These are phyloP conservation scores for Cyathus striatus DNA, from an alignment of 768 basidiomycete species.

Conservation along the genomic window DNA sequence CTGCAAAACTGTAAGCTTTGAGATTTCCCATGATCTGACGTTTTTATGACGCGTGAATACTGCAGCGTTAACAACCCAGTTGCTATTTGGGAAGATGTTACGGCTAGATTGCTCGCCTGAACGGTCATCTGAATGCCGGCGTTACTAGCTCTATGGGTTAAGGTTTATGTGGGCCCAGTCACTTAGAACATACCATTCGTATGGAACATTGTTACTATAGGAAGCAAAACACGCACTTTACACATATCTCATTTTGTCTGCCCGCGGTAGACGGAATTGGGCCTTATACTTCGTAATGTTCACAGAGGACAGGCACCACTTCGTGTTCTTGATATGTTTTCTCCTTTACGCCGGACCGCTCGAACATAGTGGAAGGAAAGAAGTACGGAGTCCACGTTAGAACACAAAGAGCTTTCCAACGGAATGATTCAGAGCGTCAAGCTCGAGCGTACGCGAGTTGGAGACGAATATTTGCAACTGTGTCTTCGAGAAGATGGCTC, in stretches of 20 bases:
- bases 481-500: no score
- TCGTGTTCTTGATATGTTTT: not conserved
- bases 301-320: no score
- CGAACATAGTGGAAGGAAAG: not conserved
- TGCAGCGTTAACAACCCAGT: conserved; percentile 51
- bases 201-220: not conserved
- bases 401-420: no score
- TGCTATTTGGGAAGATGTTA: conserved; percentile 50
- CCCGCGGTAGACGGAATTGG: not conserved
- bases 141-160: not conserved
- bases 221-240: not conserved
- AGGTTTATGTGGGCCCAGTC: not conserved
- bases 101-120: conserved; percentile 16
- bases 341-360: not conserved
- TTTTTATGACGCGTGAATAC: conserved; percentile 6
- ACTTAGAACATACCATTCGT: not conserved
- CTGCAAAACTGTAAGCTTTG: conserved; percentile 38
- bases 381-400: no score
- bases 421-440: no score
- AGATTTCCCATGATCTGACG: conserved; percentile 1
- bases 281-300: no score
- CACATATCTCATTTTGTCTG: not conserved
- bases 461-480: no score
- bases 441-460: no score
- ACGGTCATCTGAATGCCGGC: not conserved